Conservation (phyloP, 805 yeast genomes). For the Torulaspora gathmanii region DNA sequence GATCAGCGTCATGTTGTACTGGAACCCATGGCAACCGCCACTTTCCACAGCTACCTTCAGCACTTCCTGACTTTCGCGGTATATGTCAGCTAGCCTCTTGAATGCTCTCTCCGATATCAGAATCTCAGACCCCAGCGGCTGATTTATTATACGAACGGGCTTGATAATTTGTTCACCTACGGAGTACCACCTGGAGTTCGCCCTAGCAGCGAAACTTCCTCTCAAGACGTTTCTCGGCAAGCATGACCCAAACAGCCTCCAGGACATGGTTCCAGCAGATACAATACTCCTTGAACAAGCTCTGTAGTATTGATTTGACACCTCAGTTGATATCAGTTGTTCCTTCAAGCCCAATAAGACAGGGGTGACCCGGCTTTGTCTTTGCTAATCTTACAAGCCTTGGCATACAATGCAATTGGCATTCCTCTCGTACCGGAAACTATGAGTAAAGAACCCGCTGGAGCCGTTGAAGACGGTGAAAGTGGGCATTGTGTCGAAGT, state of each 20-base stretch:
- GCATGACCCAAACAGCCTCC: neutral
- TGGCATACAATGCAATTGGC: conserved; percentile 79
- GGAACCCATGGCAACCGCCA: conserved; percentile 98
- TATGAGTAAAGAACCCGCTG: conserved; percentile 68
- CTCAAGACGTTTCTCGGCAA: neutral
- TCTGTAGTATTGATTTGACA: too few relatives aligned
- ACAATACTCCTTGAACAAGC: too few relatives aligned
- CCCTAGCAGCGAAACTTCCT: neutral
- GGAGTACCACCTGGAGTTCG: conserved; percentile 1
- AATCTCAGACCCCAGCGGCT: conserved; percentile 19
- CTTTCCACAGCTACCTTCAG: conserved; percentile 77
- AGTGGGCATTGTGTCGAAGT: conserved; percentile 56
- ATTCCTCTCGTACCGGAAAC: conserved; percentile 58
- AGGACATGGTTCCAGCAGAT: neutral
- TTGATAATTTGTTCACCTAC: conserved; percentile 12
- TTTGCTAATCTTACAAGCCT: conserved; percentile 9
- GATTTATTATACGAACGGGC: conserved; percentile 26
- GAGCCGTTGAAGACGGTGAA: conserved; percentile 87
- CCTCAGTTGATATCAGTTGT: too few relatives aligned
- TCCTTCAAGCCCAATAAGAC: neutral
- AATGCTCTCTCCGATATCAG: conserved; percentile 30
- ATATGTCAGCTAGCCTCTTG: conserved; percentile 26
- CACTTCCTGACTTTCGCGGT: conserved; percentile 38
- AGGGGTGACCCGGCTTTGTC: conserved; percentile 3
- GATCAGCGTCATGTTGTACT: conserved; percentile 68